Evolutionary conservation across 305 asterid species (phyloP), one percentile per base, ranked within the genome.

Genomic region (Plantago coronopus): DNA sequence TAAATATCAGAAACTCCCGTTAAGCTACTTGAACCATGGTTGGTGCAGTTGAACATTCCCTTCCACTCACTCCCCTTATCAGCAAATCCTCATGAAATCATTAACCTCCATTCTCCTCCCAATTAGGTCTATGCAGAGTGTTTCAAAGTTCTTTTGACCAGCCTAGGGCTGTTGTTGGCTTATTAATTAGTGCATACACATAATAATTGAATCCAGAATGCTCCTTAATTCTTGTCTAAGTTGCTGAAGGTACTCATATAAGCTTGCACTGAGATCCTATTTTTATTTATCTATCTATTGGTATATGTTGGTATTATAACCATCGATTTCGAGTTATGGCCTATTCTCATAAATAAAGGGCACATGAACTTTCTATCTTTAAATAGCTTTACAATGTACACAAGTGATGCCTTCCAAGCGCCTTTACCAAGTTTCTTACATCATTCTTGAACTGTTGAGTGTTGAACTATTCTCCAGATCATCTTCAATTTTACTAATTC

Each of bases 381-480:
- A 1, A 38, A 38, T 38, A 38, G 15, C 15, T 38, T 38, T 10
- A 38, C 15, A 14, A 38, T 38, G 15, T 38, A 38, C 43, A 38
- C 15, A 10, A 38, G 12, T 38, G 13, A 38, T 10, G 43, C 3
- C 15, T 38, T 19, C 2, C 7, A 23, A 31, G 48, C 48, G 56
- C 31, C 64, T 64, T 48, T 38, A 38, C 43, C 43, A 42, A 38
- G 50, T 66, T 31, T 64, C 22, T 63, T 57, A 50, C 55, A 50
- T 60, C 56, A 11, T 15, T 57, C 60, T 58, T 34, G 44, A 38
- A 22, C 27, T 38, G 16, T 38, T 38, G 43, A 38, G 1, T 11
- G 12, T 27, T 5, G 34, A 27, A 27, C 34, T 27, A 48, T 2
- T n/a, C 50, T 59, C 48, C 8, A 40, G 44, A 13, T 21, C 49